Percentiles rank a stretch among this genome's conserved stretches.
Evolutionary conservation across 2,329 filamentous ascomycete species (phyloP).

Genomic region (Graphium sp.): DNA sequence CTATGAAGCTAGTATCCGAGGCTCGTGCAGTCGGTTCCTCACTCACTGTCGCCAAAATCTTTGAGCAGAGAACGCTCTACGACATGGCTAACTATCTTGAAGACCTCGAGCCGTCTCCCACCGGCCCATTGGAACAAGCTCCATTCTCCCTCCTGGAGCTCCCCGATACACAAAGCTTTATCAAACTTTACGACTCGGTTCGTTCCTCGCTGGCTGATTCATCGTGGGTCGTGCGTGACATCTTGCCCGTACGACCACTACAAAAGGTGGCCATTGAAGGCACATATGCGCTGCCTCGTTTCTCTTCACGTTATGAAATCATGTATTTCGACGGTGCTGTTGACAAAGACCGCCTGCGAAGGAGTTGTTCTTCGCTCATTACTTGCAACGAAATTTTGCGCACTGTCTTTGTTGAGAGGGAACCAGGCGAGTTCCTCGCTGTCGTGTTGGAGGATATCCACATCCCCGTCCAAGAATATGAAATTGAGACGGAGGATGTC

Average conservation of each 20-base stretch:
- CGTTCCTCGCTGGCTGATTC: slow-evolving; percentile 25
- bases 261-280: slow-evolving; percentile 42
- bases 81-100: slow-evolving; percentile 35
- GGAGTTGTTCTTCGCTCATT: slow-evolving; percentile 37
- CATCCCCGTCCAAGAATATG: slow-evolving; percentile 30
- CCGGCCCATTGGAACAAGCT: slow-evolving; percentile 12
- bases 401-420: slow-evolving; percentile 41
- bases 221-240: slow-evolving; percentile 32
- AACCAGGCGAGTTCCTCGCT: slow-evolving; percentile 30
- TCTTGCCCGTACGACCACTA: slow-evolving; percentile 39
- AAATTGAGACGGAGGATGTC: slow-evolving; percentile 28
- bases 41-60: slow-evolving; percentile 38
- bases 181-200: slow-evolving; percentile 2
- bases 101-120: slow-evolving; percentile 10
- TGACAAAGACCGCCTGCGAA: slow-evolving; percentile 27
- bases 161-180: slow-evolving; percentile 20
- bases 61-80: slow-evolving; percentile 26
- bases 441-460: slow-evolving; percentile 39
- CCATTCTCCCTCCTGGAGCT: slow-evolving; percentile 32
- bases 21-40: slow-evolving; percentile 27
- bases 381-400: slow-evolving; percentile 45
- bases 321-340: slow-evolving; percentile 40
- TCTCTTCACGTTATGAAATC: slow-evolving; percentile 46
- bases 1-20: slow-evolving; percentile 43
- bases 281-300: slow-evolving; percentile 39